These are phyloP conservation scores for Monosporozyma aerobia DNA, from an alignment of 805 yeast genomes.

Conservation along the genomic window DNA sequence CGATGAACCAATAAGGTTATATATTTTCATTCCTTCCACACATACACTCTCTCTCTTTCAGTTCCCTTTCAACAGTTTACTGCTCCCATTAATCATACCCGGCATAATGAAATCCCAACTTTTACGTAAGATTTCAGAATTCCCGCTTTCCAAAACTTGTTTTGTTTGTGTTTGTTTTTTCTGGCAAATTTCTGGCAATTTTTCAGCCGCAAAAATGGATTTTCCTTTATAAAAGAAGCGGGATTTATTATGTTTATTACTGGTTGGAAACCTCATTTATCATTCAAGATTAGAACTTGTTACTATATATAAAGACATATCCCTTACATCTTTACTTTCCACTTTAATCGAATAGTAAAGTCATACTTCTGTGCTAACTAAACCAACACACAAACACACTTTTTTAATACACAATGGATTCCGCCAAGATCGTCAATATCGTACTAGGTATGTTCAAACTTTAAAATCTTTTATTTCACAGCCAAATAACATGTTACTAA, in stretches of 20 bases:
- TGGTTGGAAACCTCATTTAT: neutral
- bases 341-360: neutral
- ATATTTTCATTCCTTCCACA: too few species aligned
- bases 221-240: neutral
- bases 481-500: neutral
- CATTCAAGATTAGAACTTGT: neutral
- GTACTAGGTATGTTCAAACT: constrained; percentile 15
- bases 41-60: too few species aligned
- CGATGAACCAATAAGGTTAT: too few species aligned
- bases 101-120: too few species aligned
- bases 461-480: neutral
- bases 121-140: neutral
- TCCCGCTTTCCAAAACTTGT: neutral
- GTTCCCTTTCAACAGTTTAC: too few species aligned
- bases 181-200: neutral
- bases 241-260: neutral
- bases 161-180: neutral
- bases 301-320: neutral
- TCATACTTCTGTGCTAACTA: too few species aligned
- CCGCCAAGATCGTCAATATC: constrained; percentile 31
- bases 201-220: neutral
- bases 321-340: neutral
- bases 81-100: too few species aligned
- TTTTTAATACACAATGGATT: constrained; percentile 17
- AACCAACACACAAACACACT: neutral